Evolutionary conservation across 1,284 basidiomycete species (phyloP).

Genomic region (Stygiomarasmius scandens): DNA sequence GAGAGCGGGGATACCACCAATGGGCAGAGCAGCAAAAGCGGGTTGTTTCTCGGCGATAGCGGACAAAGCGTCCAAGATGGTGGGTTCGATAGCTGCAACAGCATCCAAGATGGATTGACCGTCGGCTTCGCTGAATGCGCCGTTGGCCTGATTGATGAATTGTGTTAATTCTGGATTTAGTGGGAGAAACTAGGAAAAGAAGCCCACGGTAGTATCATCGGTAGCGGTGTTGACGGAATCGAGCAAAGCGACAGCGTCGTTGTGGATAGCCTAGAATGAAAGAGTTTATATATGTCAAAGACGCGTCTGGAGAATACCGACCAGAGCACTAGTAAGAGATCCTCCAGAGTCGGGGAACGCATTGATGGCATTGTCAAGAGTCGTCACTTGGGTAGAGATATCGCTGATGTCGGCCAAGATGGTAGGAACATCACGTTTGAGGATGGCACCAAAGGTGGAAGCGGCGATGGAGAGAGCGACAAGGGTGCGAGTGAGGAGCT

Average conservation of each 20-base stretch:
- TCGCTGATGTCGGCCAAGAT: slow-evolving; percentile 32
- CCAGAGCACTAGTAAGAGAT: slow-evolving; percentile 30
- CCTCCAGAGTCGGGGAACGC: slow-evolving; percentile 34
- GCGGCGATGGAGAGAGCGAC: slow-evolving; percentile 15
- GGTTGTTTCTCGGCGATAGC: slow-evolving; percentile 35
- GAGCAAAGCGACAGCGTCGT: slow-evolving; percentile 24
- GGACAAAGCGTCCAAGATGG: slow-evolving; percentile 29
- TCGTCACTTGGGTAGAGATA: slow-evolving; percentile 29
- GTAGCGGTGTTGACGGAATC: slow-evolving; percentile 29
- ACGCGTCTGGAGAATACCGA: slow-evolving; percentile 9
- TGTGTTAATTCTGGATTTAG: not conserved
- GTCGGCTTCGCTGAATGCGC: slow-evolving; percentile 20
- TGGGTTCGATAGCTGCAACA: slow-evolving; percentile 28
- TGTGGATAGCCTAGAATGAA: slow-evolving; percentile 36
- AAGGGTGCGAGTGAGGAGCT: not conserved
- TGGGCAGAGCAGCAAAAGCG: slow-evolving; percentile 22
- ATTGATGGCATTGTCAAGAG: slow-evolving; percentile 32
- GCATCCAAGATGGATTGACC: slow-evolving; percentile 27
- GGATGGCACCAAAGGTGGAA: slow-evolving; percentile 13
- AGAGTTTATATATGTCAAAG: not conserved
- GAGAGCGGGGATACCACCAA: slow-evolving; percentile 14
- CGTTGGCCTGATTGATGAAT: slow-evolving; percentile 7
- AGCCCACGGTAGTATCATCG: slow-evolving; percentile 27
- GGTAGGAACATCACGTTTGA: slow-evolving; percentile 25
- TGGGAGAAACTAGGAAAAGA: not conserved